Base-by-base conservation (phyloP, 805 yeast genomes). In the Metschnikowia baotianmanensis region DNA sequence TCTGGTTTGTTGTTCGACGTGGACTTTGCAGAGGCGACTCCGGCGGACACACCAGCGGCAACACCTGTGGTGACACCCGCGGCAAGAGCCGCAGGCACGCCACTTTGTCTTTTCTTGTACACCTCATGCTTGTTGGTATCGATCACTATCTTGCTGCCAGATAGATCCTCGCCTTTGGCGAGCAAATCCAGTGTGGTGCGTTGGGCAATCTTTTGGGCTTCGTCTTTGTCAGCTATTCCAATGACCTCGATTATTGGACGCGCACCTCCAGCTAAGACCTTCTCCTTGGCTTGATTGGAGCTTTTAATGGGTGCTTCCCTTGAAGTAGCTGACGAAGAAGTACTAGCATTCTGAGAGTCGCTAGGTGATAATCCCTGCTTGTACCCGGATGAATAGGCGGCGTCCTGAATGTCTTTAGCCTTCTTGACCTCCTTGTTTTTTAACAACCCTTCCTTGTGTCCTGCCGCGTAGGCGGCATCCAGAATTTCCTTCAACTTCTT, bases 101-200 rank as follows among this genome's bases (percentile, higher is more conserved):
- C 24, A 13, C 16, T 19, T 15, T 25, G 32, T 6, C 33, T 10
- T n/a, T 34, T 13, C 39, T 40, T 61, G 49, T 57, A 63, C 5
- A 64, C 57, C 38, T 63, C 65, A 38, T 58, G 61, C 13, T 63
- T 63, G 23, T 58, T 55, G 35, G 69, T 60, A 34, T 64, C 59
- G 34, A 65, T 53, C 9, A 62, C 63, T 28, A 64, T 47, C 48
- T 61, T 65, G 12, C 67, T 66, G n/a, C 58, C 50, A 9, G 55
- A 30, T 38, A 64, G 56, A 38, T 63, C 68, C 23, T 59, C 62
- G 16, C 69, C 69, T 44, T 59, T 54, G 6, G 51, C 52, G 29
- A 56, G 46, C 34, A 65, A 53, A 31, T 58, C 61, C 30, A 54
- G 53, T 9, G 67, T 53, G 12, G 69, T 62, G 31, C 55, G 51